Conservation (phyloP, 2,329 filamentous ascomycete species). For the Hysterium pulicare region DNA sequence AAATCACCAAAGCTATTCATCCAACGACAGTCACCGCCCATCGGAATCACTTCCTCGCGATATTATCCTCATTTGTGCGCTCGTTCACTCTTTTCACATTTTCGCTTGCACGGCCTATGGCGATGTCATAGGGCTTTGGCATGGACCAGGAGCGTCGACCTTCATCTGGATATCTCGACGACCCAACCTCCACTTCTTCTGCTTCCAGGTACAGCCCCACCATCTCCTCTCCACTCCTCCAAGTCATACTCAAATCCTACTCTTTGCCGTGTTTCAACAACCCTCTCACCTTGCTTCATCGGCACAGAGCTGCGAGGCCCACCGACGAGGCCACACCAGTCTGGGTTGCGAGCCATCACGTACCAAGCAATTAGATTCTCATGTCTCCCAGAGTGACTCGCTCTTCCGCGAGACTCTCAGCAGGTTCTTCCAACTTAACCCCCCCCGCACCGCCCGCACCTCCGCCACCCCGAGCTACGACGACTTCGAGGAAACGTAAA, state of each 20-base stretch:
- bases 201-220: slow-evolving; percentile 22
- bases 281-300: slow-evolving; percentile 22
- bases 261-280: slow-evolving; percentile 8
- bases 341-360: slow-evolving; percentile 25
- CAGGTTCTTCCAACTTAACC: slow-evolving; percentile 50
- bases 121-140: slow-evolving; percentile 21
- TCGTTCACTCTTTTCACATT: slow-evolving; percentile 30
- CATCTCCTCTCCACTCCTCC: slow-evolving; percentile 9
- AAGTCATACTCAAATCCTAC: slow-evolving; percentile 3
- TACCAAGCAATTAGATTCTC: slow-evolving; percentile 54
- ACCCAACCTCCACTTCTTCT: slow-evolving; percentile 17
- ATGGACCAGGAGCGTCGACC: slow-evolving; percentile 28
- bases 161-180: slow-evolving; percentile 18
- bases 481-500: slow-evolving; percentile 73
- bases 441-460: slow-evolving; percentile 40
- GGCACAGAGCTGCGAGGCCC: slow-evolving; percentile 27
- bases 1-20: neutral
- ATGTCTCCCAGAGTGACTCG: slow-evolving; percentile 97
- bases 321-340: slow-evolving; percentile 25
- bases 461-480: slow-evolving; percentile 43
- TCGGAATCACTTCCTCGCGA: slow-evolving; percentile 3
- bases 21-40: neutral
- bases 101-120: slow-evolving; percentile 39
- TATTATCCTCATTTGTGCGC: neutral
- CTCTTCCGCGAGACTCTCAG: slow-evolving; percentile 87